Conservation (phyloP, 75 land plant species). For the Isoetes taiwanensis region DNA sequence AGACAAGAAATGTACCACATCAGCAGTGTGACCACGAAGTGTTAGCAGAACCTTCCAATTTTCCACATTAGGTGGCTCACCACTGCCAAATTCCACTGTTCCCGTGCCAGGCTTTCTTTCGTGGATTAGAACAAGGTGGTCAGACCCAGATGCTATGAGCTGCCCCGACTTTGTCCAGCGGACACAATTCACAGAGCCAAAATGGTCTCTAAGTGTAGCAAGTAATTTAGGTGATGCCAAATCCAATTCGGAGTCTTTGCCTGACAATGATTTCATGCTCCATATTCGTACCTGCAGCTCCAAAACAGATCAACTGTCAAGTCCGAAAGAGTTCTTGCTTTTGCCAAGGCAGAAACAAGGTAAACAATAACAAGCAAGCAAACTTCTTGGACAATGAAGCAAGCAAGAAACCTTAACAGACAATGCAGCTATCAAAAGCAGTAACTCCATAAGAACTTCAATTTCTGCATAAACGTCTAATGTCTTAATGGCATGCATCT, state of each 20-base stretch:
- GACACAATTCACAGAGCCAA: constrained; percentile 97
- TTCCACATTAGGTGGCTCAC: constrained; percentile 93
- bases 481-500: neutral
- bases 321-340: too few species aligned
- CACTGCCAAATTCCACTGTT: constrained; percentile 94
- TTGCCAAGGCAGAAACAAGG: neutral
- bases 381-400: neutral
- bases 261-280: constrained; percentile 55
- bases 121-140: constrained; percentile 71
- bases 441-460: neutral
- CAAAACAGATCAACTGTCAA: neutral
- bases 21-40: constrained; percentile 93
- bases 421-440: neutral
- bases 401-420: neutral
- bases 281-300: constrained; percentile 71
- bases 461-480: neutral
- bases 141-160: constrained; percentile 87
- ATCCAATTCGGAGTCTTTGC: constrained; percentile 32
- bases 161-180: constrained; percentile 93
- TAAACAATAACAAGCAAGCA: neutral
- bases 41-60: constrained; percentile 92
- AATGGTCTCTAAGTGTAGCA: constrained; percentile 89
- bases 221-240: constrained; percentile 38
- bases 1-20: constrained; percentile 62
- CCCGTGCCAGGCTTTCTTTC: constrained; percentile 89